These are phyloP conservation scores for Amanita thiersii DNA, from an alignment of 768 basidiomycete species.

Conservation along the genomic window DNA sequence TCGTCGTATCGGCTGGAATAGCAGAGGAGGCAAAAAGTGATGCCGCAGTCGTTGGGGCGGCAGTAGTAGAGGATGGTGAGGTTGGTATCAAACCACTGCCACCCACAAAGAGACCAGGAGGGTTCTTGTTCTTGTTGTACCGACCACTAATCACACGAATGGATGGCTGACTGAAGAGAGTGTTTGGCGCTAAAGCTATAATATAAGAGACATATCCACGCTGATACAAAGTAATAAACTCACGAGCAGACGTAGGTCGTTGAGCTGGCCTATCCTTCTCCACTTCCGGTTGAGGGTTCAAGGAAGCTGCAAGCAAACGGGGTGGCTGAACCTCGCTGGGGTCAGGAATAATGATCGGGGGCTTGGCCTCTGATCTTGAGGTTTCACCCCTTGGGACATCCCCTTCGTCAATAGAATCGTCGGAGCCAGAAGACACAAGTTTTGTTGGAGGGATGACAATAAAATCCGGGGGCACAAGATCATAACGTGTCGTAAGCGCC, in stretches of 20 bases:
- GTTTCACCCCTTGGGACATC: slow-evolving; percentile 12
- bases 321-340: slow-evolving; percentile 24
- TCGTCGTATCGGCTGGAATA: background rate
- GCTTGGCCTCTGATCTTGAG: slow-evolving; percentile 6
- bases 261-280: background rate
- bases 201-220: background rate
- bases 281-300: slow-evolving; percentile 20
- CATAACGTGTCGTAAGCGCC: slow-evolving; percentile 70
- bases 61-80: background rate
- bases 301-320: slow-evolving; percentile 29
- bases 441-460: slow-evolving; percentile 60
- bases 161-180: background rate
- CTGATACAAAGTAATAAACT: background rate
- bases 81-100: slow-evolving; percentile 5
- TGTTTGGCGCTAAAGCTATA: background rate
- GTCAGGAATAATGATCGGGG: background rate
- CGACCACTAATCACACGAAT: slow-evolving; percentile 2
- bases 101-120: slow-evolving; percentile 6
- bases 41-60: slow-evolving; percentile 6
- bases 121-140: background rate
- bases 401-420: slow-evolving; percentile 14
- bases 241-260: background rate
- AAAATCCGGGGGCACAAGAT: slow-evolving; percentile 76
- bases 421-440: background rate
- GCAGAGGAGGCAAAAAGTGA: slow-evolving; percentile 6